A percentile compares a stretch with the other conserved stretches of the same genome.
Conservation (phyloP, 768 basidiomycete species). For the Gelatoporia subvermispora region DNA sequence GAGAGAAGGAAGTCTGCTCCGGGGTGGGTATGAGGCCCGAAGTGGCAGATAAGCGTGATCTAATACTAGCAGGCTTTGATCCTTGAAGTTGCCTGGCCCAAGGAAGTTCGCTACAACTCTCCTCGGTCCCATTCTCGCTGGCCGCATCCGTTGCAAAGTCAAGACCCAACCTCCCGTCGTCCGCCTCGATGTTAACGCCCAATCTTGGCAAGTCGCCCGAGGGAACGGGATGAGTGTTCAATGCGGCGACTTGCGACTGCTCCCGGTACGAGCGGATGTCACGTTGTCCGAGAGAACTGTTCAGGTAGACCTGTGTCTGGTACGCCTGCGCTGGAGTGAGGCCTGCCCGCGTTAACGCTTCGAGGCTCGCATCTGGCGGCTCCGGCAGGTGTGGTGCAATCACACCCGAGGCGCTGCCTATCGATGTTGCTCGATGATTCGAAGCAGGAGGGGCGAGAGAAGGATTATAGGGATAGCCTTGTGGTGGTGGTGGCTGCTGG, state of each 20-base stretch:
- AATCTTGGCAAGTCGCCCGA: constrained; percentile 29
- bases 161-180: constrained; percentile 53
- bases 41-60: constrained; percentile 20
- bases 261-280: constrained; percentile 29
- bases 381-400: constrained; percentile 45
- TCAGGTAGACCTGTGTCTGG: constrained; percentile 67
- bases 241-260: constrained; percentile 11
- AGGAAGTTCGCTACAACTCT: constrained; percentile 17
- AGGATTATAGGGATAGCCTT: constrained; percentile 18
- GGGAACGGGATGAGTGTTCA: constrained; percentile 1
- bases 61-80: constrained; percentile 18
- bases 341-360: constrained; percentile 42
- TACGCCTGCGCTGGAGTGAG: constrained; percentile 79
- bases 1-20: constrained; percentile 12
- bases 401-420: constrained; percentile 42
- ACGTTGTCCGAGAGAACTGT: constrained; percentile 32
- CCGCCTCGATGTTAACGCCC: constrained; percentile 43
- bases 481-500: constrained; percentile 27
- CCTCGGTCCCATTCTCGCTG: constrained; percentile 15
- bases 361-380: constrained; percentile 42
- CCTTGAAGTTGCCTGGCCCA: constrained; percentile 11
- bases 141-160: constrained; percentile 34
- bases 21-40: constrained; percentile 16
- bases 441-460: constrained; percentile 37
- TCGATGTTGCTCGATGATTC: constrained; percentile 45